Base-by-base conservation (phyloP, 2,329 filamentous ascomycete species). In the Alternaria triticina region DNA sequence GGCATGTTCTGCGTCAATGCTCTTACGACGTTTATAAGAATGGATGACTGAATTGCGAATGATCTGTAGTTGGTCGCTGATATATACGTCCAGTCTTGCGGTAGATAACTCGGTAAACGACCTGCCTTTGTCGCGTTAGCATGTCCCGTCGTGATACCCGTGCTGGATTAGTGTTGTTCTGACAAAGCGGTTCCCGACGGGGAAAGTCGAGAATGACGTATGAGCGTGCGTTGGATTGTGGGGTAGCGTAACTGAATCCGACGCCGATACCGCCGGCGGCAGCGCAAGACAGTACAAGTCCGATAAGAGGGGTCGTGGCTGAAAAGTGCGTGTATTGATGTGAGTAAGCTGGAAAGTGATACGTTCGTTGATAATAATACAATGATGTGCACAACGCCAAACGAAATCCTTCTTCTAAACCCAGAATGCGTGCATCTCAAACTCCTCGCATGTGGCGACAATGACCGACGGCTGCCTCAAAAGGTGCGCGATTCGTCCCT, bases 151-250 rank as follows among this genome's bases (percentile, higher is more conserved):
- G 30, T 12, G 54, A 43, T 55, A 23, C 33, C 27, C 22, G 5
- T 8, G 49, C 44, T 43, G 43, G 43, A 20, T 47, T 46, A 54
- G 54, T 20, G 36, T 44, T 33, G 22, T 22, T 46, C 50, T 54
- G 64, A 57, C 13, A 52, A 36, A 25, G 64, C 46, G 58, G 54
- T 70, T 70, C 56, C 70, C 68, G 70, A 65, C 68, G 66, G 70
- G 54, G 58, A 72, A 70, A 61, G 58, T 52, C 46, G 28, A 51
- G 49, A 49, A 69, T 71, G 69, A 72, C 67, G 70, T 70, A 68
- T 61, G 22, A 25, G 12, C 27, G 13, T 52, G 49, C 49, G 30
- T 58, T 30, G 17, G 13, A 20, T 30, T 66, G 60, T 51, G 54
- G 62, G 54, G 58, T 33, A 58, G 20, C n/a, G 20, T 15, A 55